Evolutionary conservation across 768 basidiomycete genomes (phyloP).

Genomic region (Steccherinum ochraceum): DNA sequence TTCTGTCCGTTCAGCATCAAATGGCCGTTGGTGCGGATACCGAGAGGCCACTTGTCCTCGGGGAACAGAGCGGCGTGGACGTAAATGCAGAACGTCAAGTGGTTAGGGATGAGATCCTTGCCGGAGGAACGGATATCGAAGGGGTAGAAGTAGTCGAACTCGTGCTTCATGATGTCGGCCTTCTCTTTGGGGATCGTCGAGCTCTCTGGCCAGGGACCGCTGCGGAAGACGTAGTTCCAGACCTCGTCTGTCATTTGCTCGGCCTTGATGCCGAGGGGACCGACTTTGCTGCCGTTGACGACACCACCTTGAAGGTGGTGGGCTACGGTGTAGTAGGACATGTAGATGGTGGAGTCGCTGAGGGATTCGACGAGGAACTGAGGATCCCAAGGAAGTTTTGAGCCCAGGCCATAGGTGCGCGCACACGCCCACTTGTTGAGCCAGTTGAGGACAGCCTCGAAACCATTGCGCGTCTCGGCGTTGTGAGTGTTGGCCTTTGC

Average conservation of each 20-base stretch:
- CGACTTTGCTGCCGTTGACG: conserved; percentile 73
- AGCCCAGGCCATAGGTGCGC: conserved; percentile 93
- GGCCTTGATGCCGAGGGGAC: conserved; percentile 77
- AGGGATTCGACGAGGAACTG: conserved; percentile 95
- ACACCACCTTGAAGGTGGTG: conserved; percentile 84
- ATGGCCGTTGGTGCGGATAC: conserved; percentile 95
- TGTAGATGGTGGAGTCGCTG: conserved; percentile 97
- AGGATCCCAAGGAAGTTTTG: conserved; percentile 94
- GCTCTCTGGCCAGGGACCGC: conserved; percentile 66
- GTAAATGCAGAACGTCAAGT: conserved; percentile 91
- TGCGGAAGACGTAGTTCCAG: conserved; percentile 90
- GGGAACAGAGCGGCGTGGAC: conserved; percentile 92
- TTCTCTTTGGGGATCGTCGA: conserved; percentile 69
- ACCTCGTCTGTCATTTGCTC: conserved; percentile 97
- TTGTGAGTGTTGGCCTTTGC: conserved; percentile 87
- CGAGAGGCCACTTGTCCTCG: conserved; percentile 83
- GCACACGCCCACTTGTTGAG: conserved; percentile 99
- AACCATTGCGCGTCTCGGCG: conserved; percentile 86
- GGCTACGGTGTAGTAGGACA: conserved; percentile 95
- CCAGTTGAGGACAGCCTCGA: conserved; percentile 91
- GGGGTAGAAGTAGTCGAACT: conserved; percentile 96
- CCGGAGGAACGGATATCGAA: conserved; percentile 97
- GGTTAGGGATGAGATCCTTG: conserved; percentile 94
- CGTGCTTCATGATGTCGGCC: conserved; percentile 78
- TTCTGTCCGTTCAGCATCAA: conserved; percentile 97